Base-by-base conservation (phyloP, 2,329 filamentous ascomycete species). In the Cytospora leucostoma region DNA sequence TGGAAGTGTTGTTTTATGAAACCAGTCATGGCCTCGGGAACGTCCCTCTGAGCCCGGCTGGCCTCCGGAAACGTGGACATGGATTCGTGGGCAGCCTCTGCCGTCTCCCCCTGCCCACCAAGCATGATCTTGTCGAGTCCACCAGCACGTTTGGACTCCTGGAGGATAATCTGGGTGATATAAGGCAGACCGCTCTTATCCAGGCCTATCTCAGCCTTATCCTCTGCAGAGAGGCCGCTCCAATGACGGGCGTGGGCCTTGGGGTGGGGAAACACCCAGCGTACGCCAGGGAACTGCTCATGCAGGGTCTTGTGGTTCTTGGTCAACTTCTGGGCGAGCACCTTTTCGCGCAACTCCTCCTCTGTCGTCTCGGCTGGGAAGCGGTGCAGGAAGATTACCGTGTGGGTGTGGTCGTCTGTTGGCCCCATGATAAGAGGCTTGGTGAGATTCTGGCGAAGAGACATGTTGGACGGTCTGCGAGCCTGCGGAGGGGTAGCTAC, bases 321-420 rank as follows among this genome's bases (percentile, higher is more conserved):
- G 7, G 63, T 63, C 15, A 61, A 40, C 56, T 69, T 69, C 7
- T 33, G 27, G 0, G 67, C 62, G 27, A 69, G 62, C 12, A 68
- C 56, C 34, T 69, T 69, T 60, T 13, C 5, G 51, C 15, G 58
- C 3, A 69, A 35, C 33, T 67, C 60, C 4, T 65, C 52, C 17
- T 65, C 63, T 2, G 63, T 62, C 32, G 61, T 66, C 4, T 56
- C 50, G 4, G 56, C 49, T 12, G 67, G 57, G 50, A 67, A 65
- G 2, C 62, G 59, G 59, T 68, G 68, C 7, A 69, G 64, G 60
- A 69, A 69, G 21, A 69, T 61, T 4, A 69, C 66, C 4, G 68
- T 69, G 38, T 68, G 66, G 13, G 66, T 65, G 57, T 68, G 68
- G 40, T 63, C 49, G 7, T 53, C 54, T 13, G 57, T 50, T 12